Conservation (phyloP, 2,329 filamentous ascomycete genomes). For the Juglanconis oblonga region DNA sequence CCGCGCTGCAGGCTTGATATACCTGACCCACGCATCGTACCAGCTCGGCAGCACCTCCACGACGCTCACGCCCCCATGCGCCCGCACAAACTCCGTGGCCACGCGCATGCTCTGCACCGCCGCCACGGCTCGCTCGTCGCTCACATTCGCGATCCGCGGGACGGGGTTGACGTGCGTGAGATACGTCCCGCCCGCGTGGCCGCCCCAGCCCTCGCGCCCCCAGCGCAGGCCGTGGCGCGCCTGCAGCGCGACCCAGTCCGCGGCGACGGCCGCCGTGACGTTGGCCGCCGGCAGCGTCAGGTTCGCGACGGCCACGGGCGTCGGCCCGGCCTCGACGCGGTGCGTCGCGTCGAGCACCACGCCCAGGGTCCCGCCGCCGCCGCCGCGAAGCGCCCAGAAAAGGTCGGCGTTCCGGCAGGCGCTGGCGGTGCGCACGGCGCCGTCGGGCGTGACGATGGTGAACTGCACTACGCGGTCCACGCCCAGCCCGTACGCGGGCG, state of each 20-base stretch:
- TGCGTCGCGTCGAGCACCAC: conserved; percentile 5
- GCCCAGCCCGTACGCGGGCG: background rate
- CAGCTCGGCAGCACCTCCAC: background rate
- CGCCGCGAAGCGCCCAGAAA: conserved; percentile 48
- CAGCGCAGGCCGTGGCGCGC: background rate
- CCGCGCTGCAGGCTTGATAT: conserved; percentile 5
- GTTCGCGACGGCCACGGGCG: background rate
- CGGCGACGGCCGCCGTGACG: background rate
- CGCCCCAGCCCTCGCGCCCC: conserved; percentile 3
- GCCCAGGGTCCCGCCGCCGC: conserved; percentile 26
- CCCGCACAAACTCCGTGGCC: conserved; percentile 1
- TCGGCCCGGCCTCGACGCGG: background rate
- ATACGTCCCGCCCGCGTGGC: conserved; percentile 2
- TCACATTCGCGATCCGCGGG: conserved; percentile 1
- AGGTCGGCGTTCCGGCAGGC: conserved; percentile 40
- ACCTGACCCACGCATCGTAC: background rate
- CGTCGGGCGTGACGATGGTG: conserved; percentile 44
- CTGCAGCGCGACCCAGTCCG: conserved; percentile 6
- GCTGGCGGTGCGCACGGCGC: conserved; percentile 37
- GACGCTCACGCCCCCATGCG: background rate
- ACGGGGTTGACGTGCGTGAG: conserved; percentile 5
- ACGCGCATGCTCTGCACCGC: background rate
- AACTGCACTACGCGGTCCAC: conserved; percentile 20
- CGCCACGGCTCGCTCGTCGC: background rate
- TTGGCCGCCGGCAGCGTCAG: background rate